These are phyloP conservation scores for Hippophae gyantsensis DNA, from an alignment of 306 rosid genomes.

Conservation along the genomic window DNA sequence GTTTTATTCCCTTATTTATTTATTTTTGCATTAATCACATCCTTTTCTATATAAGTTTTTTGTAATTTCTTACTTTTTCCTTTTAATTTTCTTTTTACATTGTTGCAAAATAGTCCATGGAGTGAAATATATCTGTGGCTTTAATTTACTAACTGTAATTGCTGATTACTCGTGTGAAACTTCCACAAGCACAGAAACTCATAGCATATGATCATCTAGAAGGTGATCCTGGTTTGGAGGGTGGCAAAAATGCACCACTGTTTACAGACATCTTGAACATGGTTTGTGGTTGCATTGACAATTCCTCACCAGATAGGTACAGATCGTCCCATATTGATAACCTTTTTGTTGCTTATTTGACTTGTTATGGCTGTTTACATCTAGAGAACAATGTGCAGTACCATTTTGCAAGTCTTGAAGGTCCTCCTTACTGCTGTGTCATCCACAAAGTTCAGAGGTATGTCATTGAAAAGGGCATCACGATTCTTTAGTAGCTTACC, in stretches of 20 bases:
- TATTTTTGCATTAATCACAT: too few relatives aligned
- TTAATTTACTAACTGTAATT: slow-evolving; percentile 10
- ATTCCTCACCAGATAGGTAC: slow-evolving; percentile 93
- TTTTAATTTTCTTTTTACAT: background rate
- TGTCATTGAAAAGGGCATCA: slow-evolving; percentile 15
- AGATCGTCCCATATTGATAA: slow-evolving; percentile 12
- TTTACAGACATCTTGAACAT: slow-evolving; percentile 80
- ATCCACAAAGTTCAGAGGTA: slow-evolving; percentile 95
- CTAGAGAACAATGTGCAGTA: slow-evolving; percentile 49
- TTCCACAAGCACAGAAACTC: slow-evolving; percentile 65
- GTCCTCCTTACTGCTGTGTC: slow-evolving; percentile 98
- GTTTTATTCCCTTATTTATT: slow-evolving; percentile 6
- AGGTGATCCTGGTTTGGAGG: slow-evolving; percentile 98
- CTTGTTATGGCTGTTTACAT: slow-evolving; percentile 25
- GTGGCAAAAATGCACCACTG: slow-evolving; percentile 67
- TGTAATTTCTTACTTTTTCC: background rate
- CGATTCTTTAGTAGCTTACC: background rate
- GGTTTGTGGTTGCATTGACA: slow-evolving; percentile 78
- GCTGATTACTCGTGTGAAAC: slow-evolving; percentile 10
- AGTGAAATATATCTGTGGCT: too few relatives aligned
- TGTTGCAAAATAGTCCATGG: background rate
- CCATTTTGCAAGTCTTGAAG: slow-evolving; percentile 95
- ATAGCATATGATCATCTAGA: slow-evolving; percentile 97
- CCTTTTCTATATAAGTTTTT: background rate
- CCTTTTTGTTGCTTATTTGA: slow-evolving; percentile 13